Conservation (phyloP, 306 rosid species). For the Vigna mungo region DNA sequence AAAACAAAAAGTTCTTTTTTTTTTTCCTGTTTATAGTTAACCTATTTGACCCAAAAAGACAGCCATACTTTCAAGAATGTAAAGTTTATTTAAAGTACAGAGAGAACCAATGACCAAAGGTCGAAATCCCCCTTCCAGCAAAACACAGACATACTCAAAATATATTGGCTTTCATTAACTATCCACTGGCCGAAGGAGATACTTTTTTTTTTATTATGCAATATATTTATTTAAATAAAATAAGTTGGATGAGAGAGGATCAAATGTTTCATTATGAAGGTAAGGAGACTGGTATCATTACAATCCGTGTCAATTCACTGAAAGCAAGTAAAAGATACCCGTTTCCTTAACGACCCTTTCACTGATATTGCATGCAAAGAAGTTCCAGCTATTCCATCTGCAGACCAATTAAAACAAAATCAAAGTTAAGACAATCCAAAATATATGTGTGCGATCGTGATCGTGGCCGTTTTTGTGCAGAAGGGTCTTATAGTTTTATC, state of each 20-base stretch:
- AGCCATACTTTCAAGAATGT: not conserved
- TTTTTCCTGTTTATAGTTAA: not conserved
- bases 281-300: slow-evolving; percentile 10
- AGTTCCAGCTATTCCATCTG: slow-evolving; percentile 99
- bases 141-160: too few relatives aligned
- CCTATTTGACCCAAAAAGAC: slow-evolving; percentile 12
- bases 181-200: too few relatives aligned
- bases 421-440: not conserved
- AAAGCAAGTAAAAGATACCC: slow-evolving; percentile 56
- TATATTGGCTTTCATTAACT: too few relatives aligned
- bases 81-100: not conserved
- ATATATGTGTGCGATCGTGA: not conserved
- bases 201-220: too few relatives aligned
- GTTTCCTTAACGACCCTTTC: slow-evolving; percentile 89
- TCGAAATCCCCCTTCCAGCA: too few relatives aligned
- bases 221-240: too few relatives aligned
- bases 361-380: slow-evolving; percentile 90
- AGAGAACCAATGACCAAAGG: not conserved
- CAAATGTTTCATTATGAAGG: not conserved
- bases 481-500: not conserved
- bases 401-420: slow-evolving; percentile 15
- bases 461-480: not conserved
- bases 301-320: slow-evolving; percentile 21
- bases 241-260: not conserved
- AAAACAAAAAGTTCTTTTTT: not conserved